Evolutionary conservation across 192 early-diverging fungal species (phyloP), one percentile per base, ranked within the genome.

Genomic region (Backusella parvicylindrica): DNA sequence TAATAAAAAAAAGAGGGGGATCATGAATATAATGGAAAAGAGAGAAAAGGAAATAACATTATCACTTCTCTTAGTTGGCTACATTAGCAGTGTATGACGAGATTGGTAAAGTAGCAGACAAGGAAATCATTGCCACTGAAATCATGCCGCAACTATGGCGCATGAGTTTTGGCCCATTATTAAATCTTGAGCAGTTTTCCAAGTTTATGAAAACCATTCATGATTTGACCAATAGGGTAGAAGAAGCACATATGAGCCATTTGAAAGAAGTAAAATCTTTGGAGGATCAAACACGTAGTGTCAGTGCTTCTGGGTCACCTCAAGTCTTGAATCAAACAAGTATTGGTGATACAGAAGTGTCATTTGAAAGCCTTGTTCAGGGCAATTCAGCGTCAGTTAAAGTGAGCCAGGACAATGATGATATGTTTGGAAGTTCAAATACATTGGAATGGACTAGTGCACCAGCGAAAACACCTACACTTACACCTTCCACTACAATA

Each of bases 1-100:
- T 90, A 85, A 78, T 67, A 30, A 26, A 12, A 6, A 65, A 37
- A 40, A 43, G 15, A 23, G 16, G 23, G 31, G 28, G 41, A 53
- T n/a, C n/a, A n/a, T n/a, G n/a, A n/a, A n/a, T n/a, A 16, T 21
- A 38, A 7, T 40, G 0, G 16, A 9, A 21, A 26, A 33, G 13
- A 15, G 11, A 40, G 23, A 15, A 16, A 11, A 11, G 49, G 13
- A 49, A 21, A 32, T 33, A 37, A 67, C 28, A 4, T 67, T 21
- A 18, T 21, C 60, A 1, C 28, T 4, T 33, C 40, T 50, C 7
- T 8, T 82, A 91, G 82, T 85, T 96, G 83, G 91, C 92, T 5
- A 89, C 94, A 30, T 79, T 95, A 49, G 85, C 87, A 26, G 89
- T 95, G 47, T 96, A 94, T 75, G 92, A 93, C 64, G 91, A 96